Base-by-base conservation (phyloP, 1,139 yeast species). In the Scheffersomyces insectosa region DNA sequence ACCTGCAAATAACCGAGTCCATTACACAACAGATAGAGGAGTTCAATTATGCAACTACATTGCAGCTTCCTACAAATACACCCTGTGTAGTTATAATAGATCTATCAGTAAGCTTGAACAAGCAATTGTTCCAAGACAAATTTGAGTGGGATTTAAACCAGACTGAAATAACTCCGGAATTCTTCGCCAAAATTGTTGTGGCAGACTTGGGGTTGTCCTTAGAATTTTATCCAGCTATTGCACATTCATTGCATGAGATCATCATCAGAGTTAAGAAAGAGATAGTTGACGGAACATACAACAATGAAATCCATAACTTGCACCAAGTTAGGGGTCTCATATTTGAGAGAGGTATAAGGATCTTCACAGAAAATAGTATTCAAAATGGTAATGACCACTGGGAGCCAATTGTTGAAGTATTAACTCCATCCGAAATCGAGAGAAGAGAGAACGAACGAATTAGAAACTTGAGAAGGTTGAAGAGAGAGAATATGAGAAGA, bases 361-460 rank as follows among this genome's bases (percentile, higher is more conserved):
- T 74, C 14, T 63, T 72, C 4, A 74, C 78, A 1, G 79, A 74
- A 52, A 65, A 67, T 29, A 73, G 79, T 52, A 59, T 68, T 8
- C 74, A 65, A 46, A 73, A 71, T 50, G 79, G 79, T 1, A 74
- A 71, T 36, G 89, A 84, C 40, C 86, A 82, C 31, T 93, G 97
- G 96, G 85, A 87, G 42, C 99, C 99, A 10, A 77, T 83, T 31
- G 85, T 93, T 3, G 98, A 91, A 63, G 80, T 82, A 7, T 74
- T 93, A 47, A 83, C 95, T 1, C 93, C 89, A 39, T 91, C 93
- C 77, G 99, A 93, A 66, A 89, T 93, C 45, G 98, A 91, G 60
- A 86, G 88, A 66, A 79, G 98, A 50, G 98, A 93, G 60, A 89
- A 91, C 52, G 99, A 95, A 65, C 83, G 96, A 58, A 97, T 91